A percentile compares a stretch with the other conserved stretches of the same genome.
phyloP scores from a whole-genome alignment of 2,329 filamentous ascomycete genomes.

The Fusarium guadeloupense region DNA sequence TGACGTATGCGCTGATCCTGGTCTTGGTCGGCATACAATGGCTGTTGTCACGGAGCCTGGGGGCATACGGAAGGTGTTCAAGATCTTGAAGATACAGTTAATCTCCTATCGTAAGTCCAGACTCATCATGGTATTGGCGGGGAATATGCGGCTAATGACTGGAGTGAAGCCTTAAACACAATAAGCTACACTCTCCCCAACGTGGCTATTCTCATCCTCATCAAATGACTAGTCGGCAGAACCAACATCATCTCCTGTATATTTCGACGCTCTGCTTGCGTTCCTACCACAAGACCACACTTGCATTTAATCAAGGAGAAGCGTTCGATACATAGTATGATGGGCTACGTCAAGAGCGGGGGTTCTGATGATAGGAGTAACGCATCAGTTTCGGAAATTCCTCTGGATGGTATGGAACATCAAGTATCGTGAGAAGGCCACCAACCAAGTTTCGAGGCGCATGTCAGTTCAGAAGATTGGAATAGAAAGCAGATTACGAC shows the following conservation, averaged over 20 bases:
- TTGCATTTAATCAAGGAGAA: conserved; percentile 2
- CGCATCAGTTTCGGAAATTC: conserved; percentile 1
- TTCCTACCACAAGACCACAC: conserved; percentile 12
- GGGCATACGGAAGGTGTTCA: not conserved
- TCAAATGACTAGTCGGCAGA: conserved; percentile 14
- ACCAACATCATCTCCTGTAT: not conserved
- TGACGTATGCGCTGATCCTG: conserved; percentile 1
- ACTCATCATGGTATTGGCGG: accelerated
- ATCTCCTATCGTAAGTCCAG: conserved; percentile 6
- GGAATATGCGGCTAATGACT: too few relatives aligned
- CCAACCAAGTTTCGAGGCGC: not conserved
- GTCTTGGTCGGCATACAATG: conserved; percentile 6
- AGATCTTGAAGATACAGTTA: not conserved
- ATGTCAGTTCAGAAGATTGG: conserved; percentile 3
- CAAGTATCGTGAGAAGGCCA: not conserved
- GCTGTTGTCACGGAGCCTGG: not conserved
- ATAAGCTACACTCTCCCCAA: conserved; percentile 21
- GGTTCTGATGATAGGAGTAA: not conserved
- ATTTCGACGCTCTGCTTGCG: conserved; percentile 4
- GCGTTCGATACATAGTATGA: not conserved
- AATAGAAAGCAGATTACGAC: not conserved
- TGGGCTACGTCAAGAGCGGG: not conserved
- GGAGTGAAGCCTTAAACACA: conserved; percentile 2
- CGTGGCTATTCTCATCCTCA: conserved; percentile 22
- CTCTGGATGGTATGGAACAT: not conserved